Conservation (phyloP, 2,329 filamentous ascomycete genomes). For the Pestalotiopsis fici region DNA sequence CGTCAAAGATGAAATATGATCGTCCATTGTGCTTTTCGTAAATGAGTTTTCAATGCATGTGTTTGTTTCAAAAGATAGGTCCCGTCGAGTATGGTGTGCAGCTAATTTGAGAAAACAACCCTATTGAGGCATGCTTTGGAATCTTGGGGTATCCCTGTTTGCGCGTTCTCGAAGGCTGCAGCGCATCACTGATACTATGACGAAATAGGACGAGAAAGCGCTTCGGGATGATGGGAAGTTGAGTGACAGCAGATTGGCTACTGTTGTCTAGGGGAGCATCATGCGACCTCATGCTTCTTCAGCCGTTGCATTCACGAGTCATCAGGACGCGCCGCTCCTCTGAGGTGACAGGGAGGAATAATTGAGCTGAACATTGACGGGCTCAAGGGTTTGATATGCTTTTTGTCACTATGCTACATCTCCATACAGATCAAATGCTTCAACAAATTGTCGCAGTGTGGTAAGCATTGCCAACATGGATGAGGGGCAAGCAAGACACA, state of each 20-base stretch:
- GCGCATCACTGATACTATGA: background rate
- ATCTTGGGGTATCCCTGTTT: background rate
- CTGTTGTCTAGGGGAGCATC: background rate
- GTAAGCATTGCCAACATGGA: too few species aligned
- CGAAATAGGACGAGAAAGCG: background rate
- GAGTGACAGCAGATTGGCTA: background rate
- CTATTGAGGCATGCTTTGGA: background rate
- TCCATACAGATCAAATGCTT: too few species aligned
- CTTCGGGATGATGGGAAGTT: background rate
- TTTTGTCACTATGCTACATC: background rate
- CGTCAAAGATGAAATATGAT: background rate
- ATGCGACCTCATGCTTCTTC: background rate
- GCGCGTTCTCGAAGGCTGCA: background rate
- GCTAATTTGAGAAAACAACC: background rate
- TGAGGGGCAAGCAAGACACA: too few species aligned
- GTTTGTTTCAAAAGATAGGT: background rate
- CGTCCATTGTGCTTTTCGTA: background rate
- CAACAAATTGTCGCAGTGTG: too few species aligned
- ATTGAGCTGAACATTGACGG: background rate
- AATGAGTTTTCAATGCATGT: background rate
- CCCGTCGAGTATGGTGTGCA: background rate
- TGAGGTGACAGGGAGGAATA: background rate
- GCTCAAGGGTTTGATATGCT: background rate
- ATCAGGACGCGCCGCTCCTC: background rate
- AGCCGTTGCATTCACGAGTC: background rate